Base-by-base conservation (phyloP, 805 yeast species). In the Yamadazyma paraphyllophila region DNA sequence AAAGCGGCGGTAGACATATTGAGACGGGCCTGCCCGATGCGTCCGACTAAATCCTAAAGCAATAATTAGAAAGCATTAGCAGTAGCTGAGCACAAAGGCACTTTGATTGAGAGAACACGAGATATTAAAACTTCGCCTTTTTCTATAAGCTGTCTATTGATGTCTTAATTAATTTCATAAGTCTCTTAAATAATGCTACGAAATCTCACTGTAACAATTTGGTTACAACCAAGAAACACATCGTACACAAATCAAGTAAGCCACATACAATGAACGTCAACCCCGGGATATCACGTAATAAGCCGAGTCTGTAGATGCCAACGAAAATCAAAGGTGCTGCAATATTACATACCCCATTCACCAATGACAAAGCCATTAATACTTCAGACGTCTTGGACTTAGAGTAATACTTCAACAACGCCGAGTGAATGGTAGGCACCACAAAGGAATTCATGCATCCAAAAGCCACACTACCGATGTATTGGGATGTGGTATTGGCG, bases 361-460 rank as follows among this genome's bases (percentile, higher is more conserved):
- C 39, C 26, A 47, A 20, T 6, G 50, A 44, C 15, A 50, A n/a
- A 4, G 50, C 48, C 47, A 50, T 40, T 13, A 50, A 14, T 4
- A 50, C 45, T 26, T 50, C 49, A 6, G 47, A 45, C 2, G 49
- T 42, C 20, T 39, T 46, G 86, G 71, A 67, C 20, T 76, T 74
- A 1, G 77, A 74, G 44, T 71, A 75, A 59, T 81, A 80, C 58
- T 84, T 84, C 45, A 80, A 68, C 9, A 83, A 60, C 1, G 82
- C 49, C 0, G 83, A 67, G 53, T 77, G 82, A 6, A 81, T 46
- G 0, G 81, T 70, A 1, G 91, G 90, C 0, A 76, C 63, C 1
- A 69, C 63, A 1, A 79, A 43, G 0, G 80, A 68, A 2, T 79
- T 77, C 26, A 81, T 52, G 0, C 81, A 59, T 1, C 72, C 64